A percentile compares a stretch with the other conserved stretches of the same genome.
phyloP scores from a whole-genome alignment of 1,284 basidiomycete species.

The Pseudozyma flocculosa region DNA sequence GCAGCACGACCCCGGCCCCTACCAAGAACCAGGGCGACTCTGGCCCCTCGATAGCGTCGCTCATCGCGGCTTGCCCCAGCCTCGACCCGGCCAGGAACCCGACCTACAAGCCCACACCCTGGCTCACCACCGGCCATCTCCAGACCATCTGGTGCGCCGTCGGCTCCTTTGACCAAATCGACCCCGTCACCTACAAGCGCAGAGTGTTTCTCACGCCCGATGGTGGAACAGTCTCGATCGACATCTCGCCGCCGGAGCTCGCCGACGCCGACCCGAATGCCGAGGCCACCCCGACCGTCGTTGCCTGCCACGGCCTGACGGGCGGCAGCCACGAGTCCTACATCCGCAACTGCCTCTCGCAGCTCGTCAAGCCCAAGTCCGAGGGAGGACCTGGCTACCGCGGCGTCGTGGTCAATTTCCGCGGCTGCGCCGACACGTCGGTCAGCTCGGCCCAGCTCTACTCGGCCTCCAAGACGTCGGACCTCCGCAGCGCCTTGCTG shows the following conservation, averaged over 20 bases:
- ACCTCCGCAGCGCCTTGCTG: conserved; percentile 77
- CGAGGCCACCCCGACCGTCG: conserved; percentile 42
- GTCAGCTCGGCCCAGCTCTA: conserved; percentile 73
- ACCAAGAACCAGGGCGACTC: neutral
- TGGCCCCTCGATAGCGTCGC: conserved; percentile 15
- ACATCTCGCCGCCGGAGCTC: conserved; percentile 41
- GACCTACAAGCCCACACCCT: conserved; percentile 26
- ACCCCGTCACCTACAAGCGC: conserved; percentile 48
- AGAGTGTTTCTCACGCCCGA: conserved; percentile 50
- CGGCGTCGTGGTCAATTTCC: conserved; percentile 62
- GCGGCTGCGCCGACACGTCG: conserved; percentile 88
- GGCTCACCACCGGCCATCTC: conserved; percentile 48
- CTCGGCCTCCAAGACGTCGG: conserved; percentile 76
- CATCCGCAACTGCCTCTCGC: conserved; percentile 46
- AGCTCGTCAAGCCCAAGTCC: conserved; percentile 40
- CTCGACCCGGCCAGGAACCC: conserved; percentile 23
- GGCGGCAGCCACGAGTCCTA: conserved; percentile 55
- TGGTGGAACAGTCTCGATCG: conserved; percentile 50
- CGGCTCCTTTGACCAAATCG: conserved; percentile 37
- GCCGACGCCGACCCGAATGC: conserved; percentile 12
- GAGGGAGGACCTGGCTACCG: conserved; percentile 66
- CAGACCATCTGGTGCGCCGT: conserved; percentile 53
- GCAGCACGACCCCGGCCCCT: neutral
- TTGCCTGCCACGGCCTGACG: conserved; percentile 53
- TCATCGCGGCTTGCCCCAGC: conserved; percentile 21